Conservation (phyloP, 805 yeast species). For the Teunomyces aglyptinius region DNA sequence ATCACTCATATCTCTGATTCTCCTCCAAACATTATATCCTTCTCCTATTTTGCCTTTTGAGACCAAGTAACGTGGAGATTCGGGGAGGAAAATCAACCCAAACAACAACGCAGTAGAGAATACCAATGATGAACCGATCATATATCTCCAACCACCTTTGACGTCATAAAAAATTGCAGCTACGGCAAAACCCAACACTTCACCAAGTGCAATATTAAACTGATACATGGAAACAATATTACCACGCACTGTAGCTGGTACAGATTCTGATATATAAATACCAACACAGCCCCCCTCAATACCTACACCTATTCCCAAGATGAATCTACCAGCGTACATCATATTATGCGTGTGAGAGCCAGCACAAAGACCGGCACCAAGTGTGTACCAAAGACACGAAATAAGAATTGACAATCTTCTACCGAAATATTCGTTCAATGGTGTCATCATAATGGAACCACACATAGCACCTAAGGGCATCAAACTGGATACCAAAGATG, state of each 20-base stretch:
- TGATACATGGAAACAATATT: conserved; percentile 61
- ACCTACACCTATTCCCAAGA: conserved; percentile 65
- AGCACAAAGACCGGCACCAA: conserved; percentile 61
- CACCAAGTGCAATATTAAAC: conserved; percentile 65
- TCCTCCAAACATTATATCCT: conserved; percentile 55
- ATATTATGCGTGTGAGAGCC: conserved; percentile 31
- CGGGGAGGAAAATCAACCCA: conserved; percentile 57
- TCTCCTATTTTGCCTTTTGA: conserved; percentile 51
- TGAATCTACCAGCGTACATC: conserved; percentile 54
- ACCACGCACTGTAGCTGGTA: conserved; percentile 59
- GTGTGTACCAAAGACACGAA: conserved; percentile 58
- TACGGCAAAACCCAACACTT: conserved; percentile 60
- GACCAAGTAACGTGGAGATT: conserved; percentile 59
- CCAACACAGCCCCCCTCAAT: conserved; percentile 66
- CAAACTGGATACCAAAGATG: conserved; percentile 53
- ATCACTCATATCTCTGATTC: conserved; percentile 48
- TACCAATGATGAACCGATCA: conserved; percentile 62
- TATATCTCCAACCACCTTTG: conserved; percentile 60
- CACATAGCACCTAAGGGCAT: conserved; percentile 72
- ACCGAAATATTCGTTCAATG: conserved; percentile 54
- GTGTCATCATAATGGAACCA: conserved; percentile 60
- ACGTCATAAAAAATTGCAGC: conserved; percentile 61
- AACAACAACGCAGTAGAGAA: conserved; percentile 17
- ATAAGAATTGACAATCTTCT: conserved; percentile 53
- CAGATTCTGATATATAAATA: conserved; percentile 59